Evolutionary conservation across 139 green algal genomes (phyloP).

Genomic region (Closterium sp.): DNA sequence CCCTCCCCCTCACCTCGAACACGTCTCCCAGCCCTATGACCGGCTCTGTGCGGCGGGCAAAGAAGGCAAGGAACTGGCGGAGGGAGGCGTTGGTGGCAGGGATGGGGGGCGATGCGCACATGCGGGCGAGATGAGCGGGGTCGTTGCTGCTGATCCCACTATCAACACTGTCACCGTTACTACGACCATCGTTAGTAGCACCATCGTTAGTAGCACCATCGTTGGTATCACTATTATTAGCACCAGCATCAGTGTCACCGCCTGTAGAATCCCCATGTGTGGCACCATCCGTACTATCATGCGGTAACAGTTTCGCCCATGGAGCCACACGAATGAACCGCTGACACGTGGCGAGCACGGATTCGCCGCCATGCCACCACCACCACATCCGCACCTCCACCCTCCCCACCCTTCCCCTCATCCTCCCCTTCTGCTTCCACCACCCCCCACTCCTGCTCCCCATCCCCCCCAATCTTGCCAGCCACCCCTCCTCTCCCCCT

Average conservation of each 20-base stretch:
- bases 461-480: not conserved
- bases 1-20: not conserved
- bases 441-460: too few species aligned
- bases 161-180: not conserved
- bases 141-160: not conserved
- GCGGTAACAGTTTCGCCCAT: not conserved
- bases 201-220: too few species aligned
- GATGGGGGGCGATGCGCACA: not conserved
- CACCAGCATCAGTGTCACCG: not conserved
- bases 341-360: not conserved
- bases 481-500: not conserved
- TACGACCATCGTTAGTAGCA: too few species aligned
- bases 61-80: not conserved
- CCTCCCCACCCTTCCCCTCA: not conserved
- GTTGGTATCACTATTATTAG: too few species aligned
- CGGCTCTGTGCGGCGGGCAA: not conserved
- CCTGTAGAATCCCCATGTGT: too few species aligned
- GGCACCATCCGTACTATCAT: not conserved
- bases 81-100: not conserved
- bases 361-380: not conserved
- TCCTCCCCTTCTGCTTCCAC: not conserved
- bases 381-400: not conserved
- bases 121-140: not conserved
- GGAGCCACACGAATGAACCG: not conserved
- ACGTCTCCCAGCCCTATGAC: not conserved